Evolutionary conservation across 106 monocot genomes (phyloP), one percentile per base, ranked within the genome.

Genomic region (Dioscorea alata): DNA sequence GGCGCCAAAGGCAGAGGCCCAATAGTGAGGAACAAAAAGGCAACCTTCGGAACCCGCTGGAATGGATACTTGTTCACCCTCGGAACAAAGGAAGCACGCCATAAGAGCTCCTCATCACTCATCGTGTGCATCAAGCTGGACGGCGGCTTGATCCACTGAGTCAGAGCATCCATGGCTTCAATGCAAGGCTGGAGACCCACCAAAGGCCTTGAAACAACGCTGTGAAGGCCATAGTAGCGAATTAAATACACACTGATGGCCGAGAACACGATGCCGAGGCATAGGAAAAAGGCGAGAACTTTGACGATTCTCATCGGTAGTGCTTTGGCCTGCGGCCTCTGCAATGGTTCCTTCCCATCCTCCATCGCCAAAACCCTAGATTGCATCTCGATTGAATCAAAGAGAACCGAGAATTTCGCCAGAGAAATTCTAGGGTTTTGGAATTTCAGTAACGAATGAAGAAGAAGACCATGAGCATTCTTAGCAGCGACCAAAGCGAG

Each of bases 1-100:
- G 80, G 87, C 50, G 74, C 58, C 13, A 88, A 74, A 17, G 80
- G 87, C 75, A 88, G 61, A 23, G 80, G 72, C 23, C 83, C 87
- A 2, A 54, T 74, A 14, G 77, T 75, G 61, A 88, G 31, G 63
- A 75, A 88, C 87, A 88, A 75, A 72, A 88, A 81, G 19, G 87
- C 87, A 20, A 88, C 63, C 71, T 83, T 88, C 4, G 87, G 87
- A 8, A 72, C 61, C 75, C 87, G 76, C 57, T 73, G 57, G 51
- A 78, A 88, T 4, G 87, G 87, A 68, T 78, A 83, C 68, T 81
- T 72, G 42, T 68, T 81, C 49, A 76, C 64, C 57, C 78, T 71
- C 35, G 87, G 83, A 48, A 69, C 75, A 49, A 88, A 68, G 6
- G 83, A 77, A 10, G 83, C 83, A 15, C 76, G 42, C 87, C 88